phyloP scores from a whole-genome alignment of 208 protist species.

The Crithidia brevicula region DNA sequence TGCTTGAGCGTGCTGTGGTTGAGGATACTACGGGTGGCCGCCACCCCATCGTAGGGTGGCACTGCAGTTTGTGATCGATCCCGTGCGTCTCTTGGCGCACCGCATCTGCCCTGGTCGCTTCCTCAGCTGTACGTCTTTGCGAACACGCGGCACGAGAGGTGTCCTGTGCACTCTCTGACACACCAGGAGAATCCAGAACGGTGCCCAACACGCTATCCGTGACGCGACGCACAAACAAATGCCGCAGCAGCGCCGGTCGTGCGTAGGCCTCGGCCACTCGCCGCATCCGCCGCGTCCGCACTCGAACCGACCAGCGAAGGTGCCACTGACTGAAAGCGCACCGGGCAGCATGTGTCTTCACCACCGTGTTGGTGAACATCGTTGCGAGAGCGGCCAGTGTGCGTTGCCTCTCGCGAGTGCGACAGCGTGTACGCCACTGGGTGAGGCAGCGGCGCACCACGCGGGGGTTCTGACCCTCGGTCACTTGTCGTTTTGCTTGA shows the following conservation, averaged over 20 bases:
- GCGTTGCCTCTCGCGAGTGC: not conserved
- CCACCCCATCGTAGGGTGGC: too few relatives aligned
- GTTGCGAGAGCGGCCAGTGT: not conserved
- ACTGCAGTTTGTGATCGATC: too few relatives aligned
- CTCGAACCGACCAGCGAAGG: not conserved
- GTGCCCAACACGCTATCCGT: conserved; percentile 20
- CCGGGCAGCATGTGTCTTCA: conserved; percentile 1
- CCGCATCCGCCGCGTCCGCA: conserved; percentile 18
- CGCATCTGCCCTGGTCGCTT: too few relatives aligned
- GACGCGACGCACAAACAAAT: conserved; percentile 20
- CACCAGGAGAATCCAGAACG: not conserved
- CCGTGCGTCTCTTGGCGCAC: too few relatives aligned
- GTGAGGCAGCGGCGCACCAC: not conserved
- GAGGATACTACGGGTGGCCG: too few relatives aligned
- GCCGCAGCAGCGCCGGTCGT: conserved; percentile 23
- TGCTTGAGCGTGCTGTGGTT: too few relatives aligned
- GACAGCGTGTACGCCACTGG: conserved; percentile 5
- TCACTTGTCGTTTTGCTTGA: not conserved
- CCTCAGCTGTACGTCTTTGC: too few relatives aligned
- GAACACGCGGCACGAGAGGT: too few relatives aligned
- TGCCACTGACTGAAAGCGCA: conserved; percentile 12
- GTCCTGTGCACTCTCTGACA: not conserved
- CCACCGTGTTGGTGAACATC: conserved; percentile 12
- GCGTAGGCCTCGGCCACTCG: conserved; percentile 28
- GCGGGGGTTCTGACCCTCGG: not conserved